phyloP scores from a whole-genome alignment of 129 eudicot species.

The Oenanthe sinensis region DNA sequence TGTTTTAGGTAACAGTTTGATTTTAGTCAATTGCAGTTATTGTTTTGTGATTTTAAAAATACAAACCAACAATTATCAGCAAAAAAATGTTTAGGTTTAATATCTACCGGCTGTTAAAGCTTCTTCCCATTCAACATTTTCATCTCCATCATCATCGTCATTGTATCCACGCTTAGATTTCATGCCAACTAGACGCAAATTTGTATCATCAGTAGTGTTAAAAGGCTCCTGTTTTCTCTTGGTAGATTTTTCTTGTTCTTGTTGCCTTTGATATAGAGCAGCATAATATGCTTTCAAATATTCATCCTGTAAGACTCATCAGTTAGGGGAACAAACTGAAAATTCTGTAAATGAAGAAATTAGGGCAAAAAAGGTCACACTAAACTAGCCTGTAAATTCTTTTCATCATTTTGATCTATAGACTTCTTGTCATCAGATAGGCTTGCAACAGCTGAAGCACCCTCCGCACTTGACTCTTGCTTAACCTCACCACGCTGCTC shows the following conservation, averaged over 20 bases:
- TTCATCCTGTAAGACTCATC: slow-evolving; percentile 44
- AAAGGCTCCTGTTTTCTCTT: slow-evolving; percentile 34
- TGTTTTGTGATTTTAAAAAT: neutral
- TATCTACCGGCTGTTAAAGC: slow-evolving; percentile 32
- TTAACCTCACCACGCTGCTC: slow-evolving; percentile 75
- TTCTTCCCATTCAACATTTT: slow-evolving; percentile 74
- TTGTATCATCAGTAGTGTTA: slow-evolving; percentile 19
- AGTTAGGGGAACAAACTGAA: neutral
- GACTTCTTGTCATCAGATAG: slow-evolving; percentile 70
- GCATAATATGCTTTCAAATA: slow-evolving; percentile 86
- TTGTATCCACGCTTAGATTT: slow-evolving; percentile 53
- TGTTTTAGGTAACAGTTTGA: neutral
- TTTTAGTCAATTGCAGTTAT: neutral
- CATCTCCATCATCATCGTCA: slow-evolving; percentile 43
- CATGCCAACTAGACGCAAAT: slow-evolving; percentile 50
- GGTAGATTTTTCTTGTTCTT: slow-evolving; percentile 48
- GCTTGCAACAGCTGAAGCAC: slow-evolving; percentile 29
- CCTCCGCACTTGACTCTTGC: slow-evolving; percentile 50
- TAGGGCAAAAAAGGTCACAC: neutral
- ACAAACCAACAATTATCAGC: neutral
- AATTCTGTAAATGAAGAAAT: neutral
- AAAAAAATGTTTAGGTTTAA: neutral
- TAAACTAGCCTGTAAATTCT: slow-evolving; percentile 53
- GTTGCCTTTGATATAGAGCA: slow-evolving; percentile 61
- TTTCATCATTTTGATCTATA: slow-evolving; percentile 31